These are phyloP conservation scores for Exophiala calicioides DNA, from an alignment of 2,329 filamentous ascomycete species.

Conservation along the genomic window DNA sequence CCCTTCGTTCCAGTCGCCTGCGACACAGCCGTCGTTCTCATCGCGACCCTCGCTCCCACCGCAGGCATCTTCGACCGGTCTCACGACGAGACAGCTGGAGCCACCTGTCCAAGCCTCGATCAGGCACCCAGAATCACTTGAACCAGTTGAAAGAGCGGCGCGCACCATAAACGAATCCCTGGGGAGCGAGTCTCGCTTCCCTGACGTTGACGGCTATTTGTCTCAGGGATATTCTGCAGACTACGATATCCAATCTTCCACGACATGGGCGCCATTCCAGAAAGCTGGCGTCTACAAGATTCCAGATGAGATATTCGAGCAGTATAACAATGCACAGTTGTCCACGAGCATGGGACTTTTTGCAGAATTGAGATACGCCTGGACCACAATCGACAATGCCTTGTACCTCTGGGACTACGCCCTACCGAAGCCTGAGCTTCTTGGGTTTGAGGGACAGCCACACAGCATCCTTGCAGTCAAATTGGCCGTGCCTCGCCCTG, in stretches of 20 bases:
- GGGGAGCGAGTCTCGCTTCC: constrained; percentile 72
- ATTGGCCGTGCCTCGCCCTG: constrained; percentile 77
- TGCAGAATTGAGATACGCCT: constrained; percentile 90
- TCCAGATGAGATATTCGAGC: constrained; percentile 86
- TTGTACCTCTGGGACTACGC: constrained; percentile 98
- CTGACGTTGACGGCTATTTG: constrained; percentile 86
- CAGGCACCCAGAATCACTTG: constrained; percentile 50
- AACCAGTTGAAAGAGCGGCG: constrained; percentile 77
- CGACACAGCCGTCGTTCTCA: constrained; percentile 29
- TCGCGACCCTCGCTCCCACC: constrained; percentile 25
- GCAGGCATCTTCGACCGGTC: constrained; percentile 8
- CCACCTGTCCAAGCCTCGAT: constrained; percentile 18
- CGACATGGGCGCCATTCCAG: constrained; percentile 86
- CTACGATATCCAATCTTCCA: constrained; percentile 72
- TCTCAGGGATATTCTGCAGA: constrained; percentile 90
- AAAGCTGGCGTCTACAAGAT: constrained; percentile 84
- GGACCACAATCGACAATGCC: constrained; percentile 93
- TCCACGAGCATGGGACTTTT: constrained; percentile 95
- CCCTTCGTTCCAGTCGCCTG: constrained; percentile 37
- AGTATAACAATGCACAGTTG: constrained; percentile 84
- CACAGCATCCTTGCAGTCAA: constrained; percentile 90
- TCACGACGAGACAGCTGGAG: constrained; percentile 13
- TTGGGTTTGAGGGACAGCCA: constrained; percentile 86
- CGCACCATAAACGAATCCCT: constrained; percentile 79
- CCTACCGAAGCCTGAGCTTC: constrained; percentile 82